Percentiles rank a stretch among this genome's conserved stretches.
These are phyloP conservation scores for Naganishia vishniacii DNA, from an alignment of 768 basidiomycete genomes.

Conservation along the genomic window DNA sequence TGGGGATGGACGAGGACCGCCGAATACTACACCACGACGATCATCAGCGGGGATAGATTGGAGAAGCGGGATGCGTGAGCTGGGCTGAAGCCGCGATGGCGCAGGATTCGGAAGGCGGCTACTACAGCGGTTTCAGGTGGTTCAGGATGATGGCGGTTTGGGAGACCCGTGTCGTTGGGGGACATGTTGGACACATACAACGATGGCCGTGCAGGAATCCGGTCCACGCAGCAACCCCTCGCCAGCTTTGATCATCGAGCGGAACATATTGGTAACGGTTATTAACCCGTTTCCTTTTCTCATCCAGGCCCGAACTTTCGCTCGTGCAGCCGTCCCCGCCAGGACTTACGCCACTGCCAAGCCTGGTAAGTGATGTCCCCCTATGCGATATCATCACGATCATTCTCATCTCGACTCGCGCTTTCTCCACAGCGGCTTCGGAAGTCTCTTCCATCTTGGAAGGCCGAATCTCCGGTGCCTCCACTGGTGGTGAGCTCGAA, in stretches of 20 bases:
- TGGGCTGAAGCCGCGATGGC: background rate
- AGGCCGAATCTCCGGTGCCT: constrained; percentile 89
- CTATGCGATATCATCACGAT: background rate
- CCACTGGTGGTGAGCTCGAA: constrained; percentile 88
- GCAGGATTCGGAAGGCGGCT: background rate
- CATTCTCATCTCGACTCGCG: constrained; percentile 32
- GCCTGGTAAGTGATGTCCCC: constrained; percentile 62
- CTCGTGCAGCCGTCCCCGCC: constrained; percentile 38
- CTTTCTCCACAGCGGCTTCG: constrained; percentile 67
- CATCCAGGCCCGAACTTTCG: constrained; percentile 45
- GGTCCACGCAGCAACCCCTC: too few species aligned
- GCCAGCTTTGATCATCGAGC: background rate
- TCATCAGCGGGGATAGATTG: background rate
- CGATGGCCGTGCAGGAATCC: too few species aligned
- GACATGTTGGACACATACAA: too few species aligned
- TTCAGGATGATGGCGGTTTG: too few species aligned
- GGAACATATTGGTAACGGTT: background rate
- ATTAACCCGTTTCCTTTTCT: background rate
- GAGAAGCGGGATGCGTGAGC: background rate
- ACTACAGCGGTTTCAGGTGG: background rate
- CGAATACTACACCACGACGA: background rate
- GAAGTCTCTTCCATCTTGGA: constrained; percentile 99
- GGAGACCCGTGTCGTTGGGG: too few species aligned
- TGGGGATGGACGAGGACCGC: background rate
- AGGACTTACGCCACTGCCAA: constrained; percentile 97